phyloP scores from a whole-genome alignment of 768 basidiomycete genomes.

The Lactarius sp. region DNA sequence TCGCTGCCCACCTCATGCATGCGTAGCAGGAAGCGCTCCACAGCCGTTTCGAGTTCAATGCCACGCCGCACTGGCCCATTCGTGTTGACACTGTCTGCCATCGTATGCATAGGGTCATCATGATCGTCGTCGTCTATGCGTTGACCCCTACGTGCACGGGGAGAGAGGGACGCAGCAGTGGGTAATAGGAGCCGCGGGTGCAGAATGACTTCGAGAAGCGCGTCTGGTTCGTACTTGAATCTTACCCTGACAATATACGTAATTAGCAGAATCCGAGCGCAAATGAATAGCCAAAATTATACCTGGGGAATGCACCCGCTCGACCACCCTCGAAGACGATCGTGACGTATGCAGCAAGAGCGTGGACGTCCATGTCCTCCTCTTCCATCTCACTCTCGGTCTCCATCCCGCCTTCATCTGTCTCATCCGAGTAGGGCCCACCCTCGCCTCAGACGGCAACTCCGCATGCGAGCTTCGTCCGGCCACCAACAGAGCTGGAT shows the following conservation, averaged over 20 bases:
- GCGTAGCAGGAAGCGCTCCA: constrained; percentile 31
- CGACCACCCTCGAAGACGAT: constrained; percentile 22
- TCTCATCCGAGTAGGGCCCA: constrained; percentile 15
- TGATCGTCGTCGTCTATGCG: constrained; percentile 7
- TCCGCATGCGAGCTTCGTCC: constrained; percentile 19
- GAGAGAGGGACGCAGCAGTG: not conserved
- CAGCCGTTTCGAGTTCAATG: constrained; percentile 31
- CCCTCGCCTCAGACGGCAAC: constrained; percentile 2
- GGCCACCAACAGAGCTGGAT: constrained; percentile 11
- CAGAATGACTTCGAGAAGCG: constrained; percentile 29
- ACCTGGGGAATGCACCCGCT: constrained; percentile 17
- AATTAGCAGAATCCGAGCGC: no score
- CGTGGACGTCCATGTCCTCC: constrained; percentile 19
- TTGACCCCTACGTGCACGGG: constrained; percentile 24
- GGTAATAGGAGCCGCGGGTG: not conserved
- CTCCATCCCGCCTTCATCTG: constrained; percentile 7
- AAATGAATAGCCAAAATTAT: not conserved
- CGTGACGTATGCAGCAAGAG: constrained; percentile 19
- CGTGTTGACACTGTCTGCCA: not conserved
- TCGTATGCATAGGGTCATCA: constrained; percentile 8
- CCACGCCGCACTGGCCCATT: constrained; percentile 17
- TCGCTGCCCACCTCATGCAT: constrained; percentile 15
- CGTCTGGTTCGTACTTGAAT: constrained; percentile 32
- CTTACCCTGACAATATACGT: constrained; percentile 23
- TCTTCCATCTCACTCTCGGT: constrained; percentile 15